phyloP scores from a whole-genome alignment of 495 filamentous ascomycete species.

The Alectoria sarmentosa region DNA sequence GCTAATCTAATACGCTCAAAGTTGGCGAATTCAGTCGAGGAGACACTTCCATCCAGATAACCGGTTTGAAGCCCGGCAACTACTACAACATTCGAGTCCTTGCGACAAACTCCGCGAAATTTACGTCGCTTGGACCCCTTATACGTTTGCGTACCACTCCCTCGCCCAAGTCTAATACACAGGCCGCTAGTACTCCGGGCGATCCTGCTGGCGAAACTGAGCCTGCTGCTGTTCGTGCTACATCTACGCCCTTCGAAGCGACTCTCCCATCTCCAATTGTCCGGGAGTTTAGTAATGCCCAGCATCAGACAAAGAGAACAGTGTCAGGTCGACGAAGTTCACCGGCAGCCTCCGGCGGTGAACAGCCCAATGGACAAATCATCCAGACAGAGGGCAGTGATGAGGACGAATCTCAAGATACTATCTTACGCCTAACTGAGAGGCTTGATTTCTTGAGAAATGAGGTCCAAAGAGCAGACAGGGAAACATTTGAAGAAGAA shows the following conservation, averaged over 20 bases:
- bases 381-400: slow-evolving; percentile 27
- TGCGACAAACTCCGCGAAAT: slow-evolving; percentile 80
- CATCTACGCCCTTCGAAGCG: slow-evolving; percentile 32
- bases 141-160: slow-evolving; percentile 71
- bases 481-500: slow-evolving; percentile 52
- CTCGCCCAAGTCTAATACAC: slow-evolving; percentile 44
- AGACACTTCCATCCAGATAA: slow-evolving; percentile 86
- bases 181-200: slow-evolving; percentile 38
- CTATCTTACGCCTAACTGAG: slow-evolving; percentile 56
- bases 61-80: slow-evolving; percentile 71
- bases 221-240: slow-evolving; percentile 44
- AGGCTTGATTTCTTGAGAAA: slow-evolving; percentile 62
- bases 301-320: slow-evolving; percentile 53
- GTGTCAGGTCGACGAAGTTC: slow-evolving; percentile 69
- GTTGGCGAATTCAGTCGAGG: slow-evolving; percentile 79
- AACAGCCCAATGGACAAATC: slow-evolving; percentile 35
- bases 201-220: slow-evolving; percentile 46
- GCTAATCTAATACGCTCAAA: slow-evolving; percentile 33
- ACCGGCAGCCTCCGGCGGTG: slow-evolving; percentile 57
- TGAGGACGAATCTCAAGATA: slow-evolving; percentile 33
- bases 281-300: slow-evolving; percentile 55
- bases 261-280: slow-evolving; percentile 36
- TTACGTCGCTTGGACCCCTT: slow-evolving; percentile 78
- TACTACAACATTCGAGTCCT: slow-evolving; percentile 91
- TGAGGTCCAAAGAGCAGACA: slow-evolving; percentile 70